phyloP scores from a whole-genome alignment of 2,329 filamentous ascomycete species.

The Dothistroma pini region DNA sequence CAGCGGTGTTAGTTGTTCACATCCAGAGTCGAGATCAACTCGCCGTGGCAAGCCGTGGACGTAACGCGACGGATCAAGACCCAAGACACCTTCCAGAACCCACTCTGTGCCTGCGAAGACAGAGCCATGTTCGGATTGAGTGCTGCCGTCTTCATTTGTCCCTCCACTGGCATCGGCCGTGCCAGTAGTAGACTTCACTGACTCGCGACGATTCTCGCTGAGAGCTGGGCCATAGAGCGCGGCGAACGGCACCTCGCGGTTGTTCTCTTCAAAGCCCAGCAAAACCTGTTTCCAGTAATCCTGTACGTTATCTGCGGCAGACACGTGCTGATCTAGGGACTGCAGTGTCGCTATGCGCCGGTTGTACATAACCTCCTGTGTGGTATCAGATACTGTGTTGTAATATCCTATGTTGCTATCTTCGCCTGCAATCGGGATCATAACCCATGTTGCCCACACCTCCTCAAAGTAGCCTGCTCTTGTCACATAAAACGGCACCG shows the following conservation, averaged over 20 bases:
- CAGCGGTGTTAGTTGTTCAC: conserved; percentile 1
- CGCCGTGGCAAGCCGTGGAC: not conserved
- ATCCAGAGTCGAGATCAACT: conserved; percentile 6
- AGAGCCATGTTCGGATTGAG: conserved; percentile 6
- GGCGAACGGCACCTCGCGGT: conserved; percentile 22
- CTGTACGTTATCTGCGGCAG: conserved; percentile 11
- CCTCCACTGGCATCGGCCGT: not conserved
- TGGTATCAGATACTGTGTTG: conserved; percentile 17
- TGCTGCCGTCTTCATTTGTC: not conserved
- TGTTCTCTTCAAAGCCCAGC: conserved; percentile 14
- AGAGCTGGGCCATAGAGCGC: conserved; percentile 13
- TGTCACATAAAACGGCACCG: conserved; percentile 12
- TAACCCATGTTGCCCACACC: conserved; percentile 16
- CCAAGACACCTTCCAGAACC: conserved; percentile 10
- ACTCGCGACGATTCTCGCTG: not conserved
- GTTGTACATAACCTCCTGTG: conserved; percentile 17
- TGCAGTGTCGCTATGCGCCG: conserved; percentile 21
- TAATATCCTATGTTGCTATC: conserved; percentile 14
- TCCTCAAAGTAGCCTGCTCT: conserved; percentile 18
- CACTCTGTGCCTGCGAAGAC: conserved; percentile 8
- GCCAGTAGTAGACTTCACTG: not conserved
- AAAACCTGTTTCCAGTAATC: conserved; percentile 20
- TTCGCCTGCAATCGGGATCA: conserved; percentile 14
- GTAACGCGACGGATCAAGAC: not conserved
- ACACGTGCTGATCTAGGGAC: conserved; percentile 12